These are phyloP conservation scores for Austroboletus niveus DNA, from an alignment of 1,284 basidiomycete genomes.

Conservation along the genomic window DNA sequence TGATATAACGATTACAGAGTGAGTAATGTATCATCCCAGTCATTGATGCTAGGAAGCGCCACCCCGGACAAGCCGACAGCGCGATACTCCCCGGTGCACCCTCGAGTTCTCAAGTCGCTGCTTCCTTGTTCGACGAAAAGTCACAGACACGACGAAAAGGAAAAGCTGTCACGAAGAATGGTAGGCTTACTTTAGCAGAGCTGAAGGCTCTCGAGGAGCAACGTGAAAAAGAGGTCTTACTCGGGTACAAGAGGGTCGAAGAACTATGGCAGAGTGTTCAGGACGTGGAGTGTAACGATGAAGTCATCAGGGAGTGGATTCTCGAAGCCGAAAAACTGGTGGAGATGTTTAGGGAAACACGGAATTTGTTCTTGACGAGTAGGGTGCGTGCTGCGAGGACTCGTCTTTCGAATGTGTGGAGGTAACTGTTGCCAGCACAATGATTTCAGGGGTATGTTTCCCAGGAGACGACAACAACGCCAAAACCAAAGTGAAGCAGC, in stretches of 20 bases:
- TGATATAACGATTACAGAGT: background rate
- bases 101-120: constrained; percentile 17
- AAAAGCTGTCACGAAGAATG: constrained; percentile 33
- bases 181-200: constrained; percentile 51
- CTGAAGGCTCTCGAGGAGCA: constrained; percentile 58
- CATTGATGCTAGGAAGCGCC: constrained; percentile 37
- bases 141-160: constrained; percentile 36
- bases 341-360: constrained; percentile 84
- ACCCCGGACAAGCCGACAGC: constrained; percentile 30
- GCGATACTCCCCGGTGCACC: constrained; percentile 25
- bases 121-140: constrained; percentile 57
- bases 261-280: constrained; percentile 46
- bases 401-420: background rate
- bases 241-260: constrained; percentile 47
- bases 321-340: constrained; percentile 81
- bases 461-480: constrained; percentile 40
- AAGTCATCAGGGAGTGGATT: constrained; percentile 69
- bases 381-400: constrained; percentile 45
- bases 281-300: constrained; percentile 32
- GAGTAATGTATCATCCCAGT: background rate
- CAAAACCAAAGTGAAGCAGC: constrained; percentile 50
- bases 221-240: constrained; percentile 58
- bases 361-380: constrained; percentile 75
- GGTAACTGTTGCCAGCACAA: constrained; percentile 35
- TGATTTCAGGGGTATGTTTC: constrained; percentile 68